phyloP scores from a whole-genome alignment of 2,329 filamentous ascomycete species.

The Arthrobotrys entomopaga region DNA sequence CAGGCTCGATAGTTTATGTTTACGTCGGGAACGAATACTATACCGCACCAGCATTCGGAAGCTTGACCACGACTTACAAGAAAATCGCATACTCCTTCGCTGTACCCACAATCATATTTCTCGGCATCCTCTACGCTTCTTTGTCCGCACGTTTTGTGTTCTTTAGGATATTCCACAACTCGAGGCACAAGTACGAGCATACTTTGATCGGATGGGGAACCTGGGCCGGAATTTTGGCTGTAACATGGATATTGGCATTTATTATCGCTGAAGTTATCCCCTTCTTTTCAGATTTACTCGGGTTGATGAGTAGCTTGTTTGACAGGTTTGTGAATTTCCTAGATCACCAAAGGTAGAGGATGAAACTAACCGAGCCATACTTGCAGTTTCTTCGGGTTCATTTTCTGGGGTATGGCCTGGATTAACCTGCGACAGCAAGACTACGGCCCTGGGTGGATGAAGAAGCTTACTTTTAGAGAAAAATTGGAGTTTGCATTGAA shows the following conservation, averaged over 20 bases:
- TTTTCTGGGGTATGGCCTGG: conserved; percentile 89
- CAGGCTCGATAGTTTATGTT: conserved; percentile 83
- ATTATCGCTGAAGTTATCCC: conserved; percentile 93
- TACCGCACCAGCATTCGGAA: conserved; percentile 86
- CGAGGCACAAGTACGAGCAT: conserved; percentile 81
- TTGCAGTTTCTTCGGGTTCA: conserved; percentile 94
- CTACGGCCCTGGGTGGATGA: conserved; percentile 57
- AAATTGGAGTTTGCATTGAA: conserved; percentile 74
- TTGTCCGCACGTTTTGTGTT: conserved; percentile 91
- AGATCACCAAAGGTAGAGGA: not conserved
- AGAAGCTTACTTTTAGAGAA: conserved; percentile 61
- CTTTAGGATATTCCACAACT: conserved; percentile 84
- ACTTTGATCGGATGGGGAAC: conserved; percentile 81
- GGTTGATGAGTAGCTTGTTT: conserved; percentile 64
- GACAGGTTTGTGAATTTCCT: conserved; percentile 32
- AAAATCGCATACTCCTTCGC: conserved; percentile 94
- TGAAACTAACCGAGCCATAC: conserved; percentile 65
- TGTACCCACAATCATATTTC: conserved; percentile 92
- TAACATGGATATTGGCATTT: conserved; percentile 86
- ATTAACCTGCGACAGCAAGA: conserved; percentile 73
- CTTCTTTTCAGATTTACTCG: conserved; percentile 80
- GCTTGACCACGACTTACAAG: conserved; percentile 72
- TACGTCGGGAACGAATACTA: conserved; percentile 91
- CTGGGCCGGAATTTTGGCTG: conserved; percentile 79
- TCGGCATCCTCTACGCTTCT: conserved; percentile 89